Base-by-base conservation (phyloP, 1,284 basidiomycete species). In the Cryptococcus sp. region DNA sequence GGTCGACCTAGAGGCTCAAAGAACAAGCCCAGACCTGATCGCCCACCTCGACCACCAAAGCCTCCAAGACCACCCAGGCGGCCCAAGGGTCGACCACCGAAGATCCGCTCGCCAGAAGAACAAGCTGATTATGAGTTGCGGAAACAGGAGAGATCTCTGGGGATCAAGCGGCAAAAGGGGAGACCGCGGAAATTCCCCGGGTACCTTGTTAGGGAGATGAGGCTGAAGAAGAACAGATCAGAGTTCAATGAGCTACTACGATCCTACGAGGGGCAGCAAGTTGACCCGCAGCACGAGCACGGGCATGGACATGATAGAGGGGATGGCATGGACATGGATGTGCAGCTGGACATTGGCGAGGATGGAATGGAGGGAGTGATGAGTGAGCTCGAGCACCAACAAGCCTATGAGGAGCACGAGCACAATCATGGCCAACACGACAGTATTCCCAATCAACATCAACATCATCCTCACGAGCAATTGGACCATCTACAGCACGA, bases 1-100 rank as follows among this genome's bases (percentile, higher is more conserved):
- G 75, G 75, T 46, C 64, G 75, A 20, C 75, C 75, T 3, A 73
- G 69, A 46, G 75, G 75, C 0, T 74, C 72, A 3, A 75, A 73
- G 58, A 76, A 76, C 62, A 74, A 74, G 55, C 57, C n/a, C 71
- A 68, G 34, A 62, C 67, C 5, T 46, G 44, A 13, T 39, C 48
- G 7, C 58, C 57, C 13, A 45, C 46, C 15, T 58, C 57, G 19
- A 51, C 59, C 58, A 13, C 58, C 61, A 0, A 54, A 55, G 5
- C 56, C 63, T 0, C 46, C 58, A 13, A 60, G 61, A 20, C 61
- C 66, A 17, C 61, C 66, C 5, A 50, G 62, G 5, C 61, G 62
- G 46, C 59, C 57, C 2, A 66, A 65, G 34, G 75, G 75, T 13
- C 59, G 75, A 29, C 75, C 75, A n/a, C 72, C 68, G 1, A 74